Percentiles rank a stretch among this genome's conserved stretches.
phyloP scores from a whole-genome alignment of 805 yeast genomes.

The Diddensiella santjacobensis region DNA sequence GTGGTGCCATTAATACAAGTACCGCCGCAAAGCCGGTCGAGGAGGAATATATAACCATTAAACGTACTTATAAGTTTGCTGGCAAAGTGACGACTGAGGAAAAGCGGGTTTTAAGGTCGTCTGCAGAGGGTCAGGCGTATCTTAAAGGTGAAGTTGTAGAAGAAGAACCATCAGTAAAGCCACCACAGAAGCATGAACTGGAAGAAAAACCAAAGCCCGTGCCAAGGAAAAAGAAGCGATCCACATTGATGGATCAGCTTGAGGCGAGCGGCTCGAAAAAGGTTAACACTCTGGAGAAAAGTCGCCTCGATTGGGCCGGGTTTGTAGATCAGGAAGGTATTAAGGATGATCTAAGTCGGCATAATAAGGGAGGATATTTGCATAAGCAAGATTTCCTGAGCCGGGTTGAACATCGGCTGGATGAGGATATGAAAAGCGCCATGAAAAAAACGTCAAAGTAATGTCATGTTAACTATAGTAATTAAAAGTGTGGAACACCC shows the following conservation, averaged over 20 bases:
- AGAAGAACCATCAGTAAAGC: constrained; percentile 16
- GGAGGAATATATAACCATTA: constrained; percentile 62
- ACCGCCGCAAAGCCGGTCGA: constrained; percentile 11
- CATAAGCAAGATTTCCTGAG: constrained; percentile 87
- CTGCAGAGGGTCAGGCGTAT: constrained; percentile 87
- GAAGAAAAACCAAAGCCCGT: constrained; percentile 2
- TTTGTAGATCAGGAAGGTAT: constrained; percentile 86
- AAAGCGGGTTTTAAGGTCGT: constrained; percentile 67
- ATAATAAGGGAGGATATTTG: constrained; percentile 86
- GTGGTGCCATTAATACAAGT: background rate
- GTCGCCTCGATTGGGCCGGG: constrained; percentile 90
- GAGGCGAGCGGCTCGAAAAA: constrained; percentile 67
- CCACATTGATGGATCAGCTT: constrained; percentile 72
- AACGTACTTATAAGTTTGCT: constrained; percentile 81
- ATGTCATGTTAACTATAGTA: constrained; percentile 7
- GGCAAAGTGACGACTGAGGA: constrained; percentile 77
- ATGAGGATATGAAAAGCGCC: constrained; percentile 46
- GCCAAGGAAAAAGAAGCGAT: constrained; percentile 52
- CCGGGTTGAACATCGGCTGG: constrained; percentile 62
- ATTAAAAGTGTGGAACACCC: constrained; percentile 55
- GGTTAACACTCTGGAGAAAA: constrained; percentile 87
- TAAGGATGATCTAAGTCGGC: constrained; percentile 71
- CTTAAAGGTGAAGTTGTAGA: constrained; percentile 39
- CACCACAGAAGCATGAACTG: constrained; percentile 7
- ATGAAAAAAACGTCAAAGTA: constrained; percentile 23